These are phyloP conservation scores for Termitomyces sp. DNA, from an alignment of 768 basidiomycete genomes.

Conservation along the genomic window DNA sequence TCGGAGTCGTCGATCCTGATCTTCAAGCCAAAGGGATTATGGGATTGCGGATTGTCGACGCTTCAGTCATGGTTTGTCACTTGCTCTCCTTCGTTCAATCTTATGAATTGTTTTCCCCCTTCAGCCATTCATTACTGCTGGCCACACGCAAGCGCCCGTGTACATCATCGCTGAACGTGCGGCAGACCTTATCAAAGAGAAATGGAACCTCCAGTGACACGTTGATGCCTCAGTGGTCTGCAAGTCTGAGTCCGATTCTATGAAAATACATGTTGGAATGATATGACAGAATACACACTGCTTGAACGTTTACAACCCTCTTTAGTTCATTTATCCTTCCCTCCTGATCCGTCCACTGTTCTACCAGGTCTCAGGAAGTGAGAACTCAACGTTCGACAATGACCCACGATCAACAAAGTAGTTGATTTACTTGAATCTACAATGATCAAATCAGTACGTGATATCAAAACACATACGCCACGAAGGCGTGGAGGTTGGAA, in stretches of 20 bases:
- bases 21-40: not conserved
- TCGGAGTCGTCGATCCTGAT: not conserved
- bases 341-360: not conserved
- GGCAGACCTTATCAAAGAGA: conserved; percentile 16
- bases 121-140: conserved; percentile 7
- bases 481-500: conserved; percentile 17
- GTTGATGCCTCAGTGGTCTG: not conserved
- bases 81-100: not conserved
- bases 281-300: not conserved
- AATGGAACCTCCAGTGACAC: not conserved
- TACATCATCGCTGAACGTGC: conserved; percentile 20
- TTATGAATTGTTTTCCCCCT: not conserved
- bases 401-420: not conserved
- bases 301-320: not conserved
- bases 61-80: not conserved
- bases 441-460: not conserved
- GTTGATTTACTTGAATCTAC: not conserved
- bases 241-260: not conserved
- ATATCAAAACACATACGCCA: conserved; percentile 9
- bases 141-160: conserved; percentile 18
- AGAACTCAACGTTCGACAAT: no score
- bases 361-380: no score
- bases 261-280: not conserved
- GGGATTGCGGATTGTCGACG: not conserved
- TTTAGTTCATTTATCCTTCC: not conserved